A percentile compares a stretch with the other conserved stretches of the same genome.
Evolutionary conservation across 805 yeast species (phyloP).

Genomic region (Candida boleticola): DNA sequence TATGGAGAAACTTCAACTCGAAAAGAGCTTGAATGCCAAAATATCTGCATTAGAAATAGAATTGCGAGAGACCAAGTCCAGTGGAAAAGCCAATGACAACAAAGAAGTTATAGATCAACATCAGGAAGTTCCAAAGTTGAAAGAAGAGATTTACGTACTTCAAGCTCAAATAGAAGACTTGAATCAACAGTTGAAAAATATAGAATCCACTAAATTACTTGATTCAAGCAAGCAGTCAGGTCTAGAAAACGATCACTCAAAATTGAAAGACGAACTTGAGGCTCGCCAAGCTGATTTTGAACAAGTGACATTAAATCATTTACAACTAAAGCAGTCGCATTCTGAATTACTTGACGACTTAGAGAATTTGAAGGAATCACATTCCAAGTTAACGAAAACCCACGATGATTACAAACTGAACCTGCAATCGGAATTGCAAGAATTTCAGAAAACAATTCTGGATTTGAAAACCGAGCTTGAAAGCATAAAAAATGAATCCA

Average conservation of each 20-base stretch:
- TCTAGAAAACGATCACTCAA: not conserved
- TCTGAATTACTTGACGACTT: not conserved
- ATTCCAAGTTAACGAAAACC: not conserved
- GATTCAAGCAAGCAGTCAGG: constrained; percentile 7
- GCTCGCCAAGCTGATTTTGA: not conserved
- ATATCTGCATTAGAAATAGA: constrained; percentile 8
- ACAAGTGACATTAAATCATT: not conserved
- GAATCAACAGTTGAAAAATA: not conserved
- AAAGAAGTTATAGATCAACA: not conserved
- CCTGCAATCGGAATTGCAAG: not conserved
- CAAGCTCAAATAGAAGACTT: constrained; percentile 11
- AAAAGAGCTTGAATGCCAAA: constrained; percentile 13
- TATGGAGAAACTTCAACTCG: constrained; percentile 12
- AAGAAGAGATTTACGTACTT: constrained; percentile 7
- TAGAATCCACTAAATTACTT: too few species aligned
- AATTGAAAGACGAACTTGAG: not conserved
- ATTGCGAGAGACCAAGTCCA: not conserved
- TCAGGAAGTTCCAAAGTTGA: not conserved
- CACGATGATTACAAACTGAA: not conserved
- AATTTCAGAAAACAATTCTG: not conserved
- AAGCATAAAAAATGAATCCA: not conserved
- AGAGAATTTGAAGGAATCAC: not conserved
- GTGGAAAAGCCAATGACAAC: not conserved
- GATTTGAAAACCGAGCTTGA: not conserved
- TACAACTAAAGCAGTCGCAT: not conserved